phyloP scores from a whole-genome alignment of 2,329 filamentous ascomycete species.

The Botrytis sinoallii region DNA sequence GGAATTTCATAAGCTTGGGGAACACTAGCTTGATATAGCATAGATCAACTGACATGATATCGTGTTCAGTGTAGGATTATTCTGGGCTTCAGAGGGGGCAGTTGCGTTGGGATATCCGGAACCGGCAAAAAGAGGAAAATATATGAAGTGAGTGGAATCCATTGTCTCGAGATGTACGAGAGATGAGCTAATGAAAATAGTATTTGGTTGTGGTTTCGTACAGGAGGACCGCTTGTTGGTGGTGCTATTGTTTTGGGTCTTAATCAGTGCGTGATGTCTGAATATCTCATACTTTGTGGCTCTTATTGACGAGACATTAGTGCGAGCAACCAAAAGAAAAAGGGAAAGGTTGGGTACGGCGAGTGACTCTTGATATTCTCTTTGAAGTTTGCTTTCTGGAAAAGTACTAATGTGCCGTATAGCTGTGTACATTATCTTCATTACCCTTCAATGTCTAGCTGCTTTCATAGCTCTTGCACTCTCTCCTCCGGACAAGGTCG shows the following conservation, averaged over 20 bases:
- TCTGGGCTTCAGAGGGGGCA: constrained; percentile 43
- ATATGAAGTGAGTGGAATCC: constrained; percentile 13
- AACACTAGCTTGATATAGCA: neutral
- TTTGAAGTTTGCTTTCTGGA: neutral
- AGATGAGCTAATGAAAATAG: constrained; percentile 2
- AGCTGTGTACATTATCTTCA: constrained; percentile 45
- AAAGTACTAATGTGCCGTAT: constrained; percentile 30
- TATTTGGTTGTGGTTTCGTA: constrained; percentile 43
- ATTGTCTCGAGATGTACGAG: neutral
- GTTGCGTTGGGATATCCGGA: constrained; percentile 43
- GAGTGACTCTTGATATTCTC: neutral
- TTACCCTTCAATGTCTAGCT: constrained; percentile 47
- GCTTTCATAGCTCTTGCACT: constrained; percentile 44
- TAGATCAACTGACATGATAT: neutral
- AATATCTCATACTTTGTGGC: constrained; percentile 30
- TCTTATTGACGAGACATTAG: neutral
- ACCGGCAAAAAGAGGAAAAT: constrained; percentile 29
- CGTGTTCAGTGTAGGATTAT: constrained; percentile 39
- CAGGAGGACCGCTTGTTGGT: constrained; percentile 43
- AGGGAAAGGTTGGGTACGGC: constrained; percentile 40
- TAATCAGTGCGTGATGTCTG: constrained; percentile 28
- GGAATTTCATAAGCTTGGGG: constrained; percentile 31
- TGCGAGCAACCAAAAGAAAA: constrained; percentile 18
- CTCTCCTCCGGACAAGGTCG: constrained; percentile 45
- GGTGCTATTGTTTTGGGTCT: constrained; percentile 50